Evolutionary conservation across 2,329 filamentous ascomycete species (phyloP), one percentile per base, ranked within the genome.

Genomic region (Teratosphaeria gauchensis): DNA sequence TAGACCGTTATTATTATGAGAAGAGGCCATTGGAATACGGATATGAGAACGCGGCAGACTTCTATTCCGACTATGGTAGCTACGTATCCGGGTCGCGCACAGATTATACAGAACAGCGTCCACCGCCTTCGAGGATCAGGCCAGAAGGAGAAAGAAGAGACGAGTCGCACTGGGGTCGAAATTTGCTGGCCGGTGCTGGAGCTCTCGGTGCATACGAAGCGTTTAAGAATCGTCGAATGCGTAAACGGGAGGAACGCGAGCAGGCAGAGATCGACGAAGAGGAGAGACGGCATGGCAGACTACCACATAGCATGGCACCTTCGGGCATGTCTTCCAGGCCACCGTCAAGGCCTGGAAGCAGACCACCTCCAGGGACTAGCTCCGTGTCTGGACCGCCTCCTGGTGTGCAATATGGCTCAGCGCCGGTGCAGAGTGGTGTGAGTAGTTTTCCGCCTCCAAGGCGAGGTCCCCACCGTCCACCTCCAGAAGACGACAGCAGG

Each of bases 1-100:
- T 96, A 35, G 87, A 87, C 63, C 95, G 89, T 73, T 79, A 83
- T 72, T 86, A 76, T 73, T 70, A 65, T 57, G 62, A 66, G 42
- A 64, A 67, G 30, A 84, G 75, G 74, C 82, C 68, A 65, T 80
- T 70, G 54, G 55, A 54, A 62, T 60, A 48, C 35, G 59, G 63
- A 1, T 30, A 53, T 33, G 56, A 58, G 21, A 46, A 56, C 4
- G 54, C 32, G 12, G 35, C 57, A 19, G 57, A 65, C 56, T 59
- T 73, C 60, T 80, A 81, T 64, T 78, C 83, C 51, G 82, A 83
- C 65, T 76, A 82, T 64, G 77, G 80, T 57, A 83, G 82, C 38
- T 82, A 82, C 35, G 82, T 85, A 55, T 85, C 84, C 38, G 73
- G 75, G 32, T 74, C 74, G 1, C 76, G 75, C 4, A 81, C 79